Evolutionary conservation across 140 eudicot species (phyloP), one percentile per base, ranked within the genome.

Genomic region (Erigeron philadelphicus): DNA sequence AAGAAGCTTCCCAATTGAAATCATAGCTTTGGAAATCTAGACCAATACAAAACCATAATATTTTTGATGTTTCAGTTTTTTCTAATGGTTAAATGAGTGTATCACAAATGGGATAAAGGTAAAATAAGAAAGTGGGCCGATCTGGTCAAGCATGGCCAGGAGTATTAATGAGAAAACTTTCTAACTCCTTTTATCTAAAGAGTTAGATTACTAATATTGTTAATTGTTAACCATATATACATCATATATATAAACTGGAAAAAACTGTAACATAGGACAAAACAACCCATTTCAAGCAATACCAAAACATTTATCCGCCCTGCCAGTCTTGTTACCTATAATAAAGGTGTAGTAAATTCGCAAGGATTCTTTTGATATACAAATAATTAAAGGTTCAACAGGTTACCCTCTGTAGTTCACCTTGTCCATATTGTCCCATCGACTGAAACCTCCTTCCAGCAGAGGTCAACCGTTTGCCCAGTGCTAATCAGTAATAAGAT

Each of bases 401-500:
- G 2, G 71, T 74, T 84, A 93, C 98, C 95, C 53, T 83, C 70
- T 86, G 89, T 52, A 87, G 82, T 86, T 93, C 98, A 71, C 98
- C 98, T 85, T 87, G 87, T 70, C 95, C 95, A 76, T 93, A 89
- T 76, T 84, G 90, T 12, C 98, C 98, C 96, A 89, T 93, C 45
- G 93, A 82, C 70, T 93, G 96, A 82, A 93, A 93, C 83, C 96
- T 84, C 54, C 98, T 83, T 83, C 95, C 96, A 81, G 98, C 95
- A 66, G 89, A 80, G 52, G 85, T 67, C 86, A 93, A 80, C 58
- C 98, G 93, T 76, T 73, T 88, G 23, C 98, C 98, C 11, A 93
- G 72, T 57, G 98, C 98, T 93, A 85, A 74, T 80, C 66, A 80
- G 70, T 64, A 83, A 74, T 7, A 62, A 84, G 44, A 73, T 13